These are phyloP conservation scores for Acanthamoeba divionensis DNA, from an alignment of 208 protist genomes.

Conservation along the genomic window DNA sequence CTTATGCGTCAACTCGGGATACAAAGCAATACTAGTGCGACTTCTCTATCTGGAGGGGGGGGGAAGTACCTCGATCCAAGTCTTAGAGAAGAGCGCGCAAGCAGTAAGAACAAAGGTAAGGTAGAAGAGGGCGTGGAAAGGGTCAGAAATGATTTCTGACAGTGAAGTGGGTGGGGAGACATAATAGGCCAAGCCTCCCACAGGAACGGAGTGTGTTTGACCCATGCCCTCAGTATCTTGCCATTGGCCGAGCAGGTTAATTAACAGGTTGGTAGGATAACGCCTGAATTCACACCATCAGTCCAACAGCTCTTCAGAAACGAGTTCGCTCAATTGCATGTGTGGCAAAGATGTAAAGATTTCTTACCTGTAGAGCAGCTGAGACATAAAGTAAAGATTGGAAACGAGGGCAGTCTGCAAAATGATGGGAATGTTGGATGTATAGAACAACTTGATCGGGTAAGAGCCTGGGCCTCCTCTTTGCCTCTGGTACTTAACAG, in stretches of 20 bases:
- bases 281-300: constrained; percentile 64
- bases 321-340: neutral
- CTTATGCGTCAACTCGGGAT: too few relatives aligned
- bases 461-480: constrained; percentile 82
- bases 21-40: too few relatives aligned
- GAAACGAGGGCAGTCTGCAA: constrained; percentile 98
- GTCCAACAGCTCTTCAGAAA: neutral
- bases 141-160: constrained; percentile 92
- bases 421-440: constrained; percentile 99
- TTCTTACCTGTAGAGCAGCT: constrained; percentile 98
- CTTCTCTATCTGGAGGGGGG: too few relatives aligned
- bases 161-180: constrained; percentile 95
- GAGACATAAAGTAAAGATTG: constrained; percentile 99
- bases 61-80: constrained; percentile 98
- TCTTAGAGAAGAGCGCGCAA: constrained; percentile 97
- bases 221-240: constrained; percentile 16
- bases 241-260: constrained; percentile 97
- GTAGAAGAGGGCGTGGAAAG: constrained; percentile 97
- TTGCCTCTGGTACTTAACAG: constrained; percentile 82
- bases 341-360: neutral
- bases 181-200: constrained; percentile 98
- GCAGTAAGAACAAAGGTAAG: constrained; percentile 95
- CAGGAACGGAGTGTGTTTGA: constrained; percentile 79
- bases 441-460: constrained; percentile 99
- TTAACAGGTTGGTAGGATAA: constrained; percentile 96